Evolutionary conservation across 345 rosid genomes (phyloP), one percentile per base, ranked within the genome.

Genomic region (Bruguiera sexangula): DNA sequence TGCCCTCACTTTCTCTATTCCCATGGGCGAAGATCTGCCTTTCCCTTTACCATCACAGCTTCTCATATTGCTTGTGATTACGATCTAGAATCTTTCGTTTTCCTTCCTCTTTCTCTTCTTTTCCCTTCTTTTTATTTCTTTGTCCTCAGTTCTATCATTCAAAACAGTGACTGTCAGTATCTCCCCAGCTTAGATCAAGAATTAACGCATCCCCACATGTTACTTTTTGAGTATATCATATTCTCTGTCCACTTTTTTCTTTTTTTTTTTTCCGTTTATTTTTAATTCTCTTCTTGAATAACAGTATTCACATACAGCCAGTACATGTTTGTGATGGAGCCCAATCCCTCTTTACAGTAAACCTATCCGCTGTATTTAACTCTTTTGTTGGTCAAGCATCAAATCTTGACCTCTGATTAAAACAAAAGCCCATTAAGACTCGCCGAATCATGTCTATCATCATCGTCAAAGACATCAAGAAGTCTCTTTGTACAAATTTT

Each of bases 31-130:
- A 77, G 79, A 81, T 79, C 82, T 74, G 83, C 82, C 82, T 78
- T 78, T 63, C 24, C 63, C 67, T 63, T 43, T 64, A 56, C 60
- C 79, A 66, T 68, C 64, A 43, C 72, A 30, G 39, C 29, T 54
- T 55, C 68, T 69, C 71, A 66, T 78, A 76, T 85, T 74, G 84
- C 84, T 85, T 85, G 75, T 72, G 69, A 80, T 78, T 74, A 39
- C 80, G 70, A 82, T 80, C 84, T 82, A 82, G 83, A 85, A 85
- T 85, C 85, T 78, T 80, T 78, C 75, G 1, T 73, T 71, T 80
- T 59, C 37, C 34, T 19, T 24, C 50, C 26, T 59, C 8, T 19
- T 24, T 52, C 59, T 30, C 67, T 21, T 43, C 24, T 29, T 63
- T 46, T 21, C 62, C 66, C 36, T 58, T 62, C 43, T 60, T 57